Evolutionary conservation across 2,329 filamentous ascomycete genomes (phyloP).

Genomic region (Ophiocordyceps australis): DNA sequence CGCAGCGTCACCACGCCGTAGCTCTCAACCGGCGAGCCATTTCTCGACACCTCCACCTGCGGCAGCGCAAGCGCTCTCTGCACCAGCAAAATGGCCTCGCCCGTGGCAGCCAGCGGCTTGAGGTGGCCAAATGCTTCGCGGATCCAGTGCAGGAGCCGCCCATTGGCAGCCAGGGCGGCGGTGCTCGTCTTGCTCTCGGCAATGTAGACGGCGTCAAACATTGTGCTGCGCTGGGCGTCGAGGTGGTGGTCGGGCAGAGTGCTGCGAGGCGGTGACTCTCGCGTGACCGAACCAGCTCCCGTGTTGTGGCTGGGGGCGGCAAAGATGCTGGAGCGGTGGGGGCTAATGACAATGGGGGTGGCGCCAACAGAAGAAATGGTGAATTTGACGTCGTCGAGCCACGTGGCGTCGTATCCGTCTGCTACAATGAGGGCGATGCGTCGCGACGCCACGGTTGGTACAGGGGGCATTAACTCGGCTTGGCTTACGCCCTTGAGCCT

Average conservation of each 20-base stretch:
- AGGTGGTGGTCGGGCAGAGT: conserved; percentile 59
- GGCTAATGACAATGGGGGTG: conserved; percentile 54
- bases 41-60: conserved; percentile 20
- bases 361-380: conserved; percentile 44
- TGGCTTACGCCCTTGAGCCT: too few species aligned
- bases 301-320: conserved; percentile 39
- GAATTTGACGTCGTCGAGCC: conserved; percentile 46
- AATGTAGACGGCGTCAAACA: conserved; percentile 67
- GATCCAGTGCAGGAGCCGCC: conserved; percentile 59
- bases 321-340: conserved; percentile 46
- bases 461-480: conserved; percentile 42
- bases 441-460: conserved; percentile 51
- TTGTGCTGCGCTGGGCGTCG: conserved; percentile 59
- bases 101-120: conserved; percentile 61
- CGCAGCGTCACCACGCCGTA: conserved; percentile 62
- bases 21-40: conserved; percentile 35
- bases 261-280: conserved; percentile 29
- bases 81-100: conserved; percentile 51
- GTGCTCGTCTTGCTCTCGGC: conserved; percentile 51
- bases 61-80: conserved; percentile 24
- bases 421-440: conserved; percentile 60
- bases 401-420: conserved; percentile 53
- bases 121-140: conserved; percentile 68
- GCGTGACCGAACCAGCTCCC: too few species aligned
- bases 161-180: conserved; percentile 45